Percentiles rank a stretch among this genome's conserved stretches.
These are phyloP conservation scores for Euphorbia pulcherrima DNA, from an alignment of 345 rosid genomes.

Conservation along the genomic window DNA sequence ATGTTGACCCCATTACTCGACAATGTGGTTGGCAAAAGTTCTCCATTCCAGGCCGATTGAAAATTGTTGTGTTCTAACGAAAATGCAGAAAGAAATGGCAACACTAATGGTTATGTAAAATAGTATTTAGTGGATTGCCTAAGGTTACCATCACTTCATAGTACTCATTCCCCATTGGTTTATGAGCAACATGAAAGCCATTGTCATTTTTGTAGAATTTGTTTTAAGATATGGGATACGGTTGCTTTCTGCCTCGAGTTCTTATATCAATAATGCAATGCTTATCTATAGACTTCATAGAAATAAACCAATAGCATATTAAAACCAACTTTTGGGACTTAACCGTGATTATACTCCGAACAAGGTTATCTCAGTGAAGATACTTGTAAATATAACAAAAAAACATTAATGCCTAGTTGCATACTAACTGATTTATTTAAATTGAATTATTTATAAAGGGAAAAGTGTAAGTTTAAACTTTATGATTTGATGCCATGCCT, in stretches of 20 bases:
- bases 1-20: background rate
- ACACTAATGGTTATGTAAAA: background rate
- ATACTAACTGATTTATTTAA: too few relatives aligned
- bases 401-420: too few relatives aligned
- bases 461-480: too few relatives aligned
- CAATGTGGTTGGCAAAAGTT: conserved; percentile 4
- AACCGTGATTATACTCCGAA: too few relatives aligned
- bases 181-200: background rate
- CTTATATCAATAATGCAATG: too few relatives aligned
- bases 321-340: too few relatives aligned
- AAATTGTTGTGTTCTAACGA: conserved; percentile 1
- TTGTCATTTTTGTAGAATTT: background rate
- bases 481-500: background rate
- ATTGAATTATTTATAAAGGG: too few relatives aligned
- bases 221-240: background rate
- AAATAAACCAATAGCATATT: too few relatives aligned
- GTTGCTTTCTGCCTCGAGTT: background rate
- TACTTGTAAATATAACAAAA: too few relatives aligned
- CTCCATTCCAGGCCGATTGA: conserved; percentile 1
- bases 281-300: too few relatives aligned
- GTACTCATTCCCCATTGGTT: background rate
- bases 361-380: too few relatives aligned
- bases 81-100: background rate
- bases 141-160: background rate
- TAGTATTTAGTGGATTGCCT: background rate